A percentile compares a stretch with the other conserved stretches of the same genome.
phyloP scores from a whole-genome alignment of 2,329 filamentous ascomycete genomes.

The Colletotrichum chrysophilum region DNA sequence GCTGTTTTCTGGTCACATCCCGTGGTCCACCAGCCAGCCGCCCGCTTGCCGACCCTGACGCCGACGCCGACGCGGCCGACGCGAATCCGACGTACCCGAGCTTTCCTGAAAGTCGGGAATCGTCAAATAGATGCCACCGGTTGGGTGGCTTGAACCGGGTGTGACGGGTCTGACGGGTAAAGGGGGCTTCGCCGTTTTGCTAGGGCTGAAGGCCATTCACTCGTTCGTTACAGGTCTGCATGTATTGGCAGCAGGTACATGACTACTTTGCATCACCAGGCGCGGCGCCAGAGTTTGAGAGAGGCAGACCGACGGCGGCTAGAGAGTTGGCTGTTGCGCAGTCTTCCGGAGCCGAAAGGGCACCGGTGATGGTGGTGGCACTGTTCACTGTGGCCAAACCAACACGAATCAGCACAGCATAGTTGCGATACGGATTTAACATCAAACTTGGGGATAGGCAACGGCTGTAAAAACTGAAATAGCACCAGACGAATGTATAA shows the following conservation, averaged over 20 bases:
- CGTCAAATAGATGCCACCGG: not conserved
- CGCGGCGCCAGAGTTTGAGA: not conserved
- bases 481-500: not conserved
- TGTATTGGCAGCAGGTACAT: not conserved
- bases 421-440: not conserved
- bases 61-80: conserved; percentile 4
- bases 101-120: not conserved
- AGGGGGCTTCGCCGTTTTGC: not conserved
- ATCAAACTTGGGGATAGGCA: not conserved
- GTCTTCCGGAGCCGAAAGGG: conserved; percentile 8
- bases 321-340: not conserved
- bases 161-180: not conserved
- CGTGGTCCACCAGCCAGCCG: not conserved
- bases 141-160: not conserved
- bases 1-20: not conserved
- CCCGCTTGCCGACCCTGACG: not conserved
- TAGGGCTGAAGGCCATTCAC: conserved; percentile 1
- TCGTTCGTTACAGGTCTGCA: not conserved
- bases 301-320: not conserved
- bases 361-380: not conserved
- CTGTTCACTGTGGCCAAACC: not conserved
- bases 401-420: not conserved
- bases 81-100: conserved; percentile 6
- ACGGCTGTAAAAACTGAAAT: not conserved
- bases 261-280: not conserved